Conservation (phyloP, 768 basidiomycete genomes). For the Amanita thiersii region DNA sequence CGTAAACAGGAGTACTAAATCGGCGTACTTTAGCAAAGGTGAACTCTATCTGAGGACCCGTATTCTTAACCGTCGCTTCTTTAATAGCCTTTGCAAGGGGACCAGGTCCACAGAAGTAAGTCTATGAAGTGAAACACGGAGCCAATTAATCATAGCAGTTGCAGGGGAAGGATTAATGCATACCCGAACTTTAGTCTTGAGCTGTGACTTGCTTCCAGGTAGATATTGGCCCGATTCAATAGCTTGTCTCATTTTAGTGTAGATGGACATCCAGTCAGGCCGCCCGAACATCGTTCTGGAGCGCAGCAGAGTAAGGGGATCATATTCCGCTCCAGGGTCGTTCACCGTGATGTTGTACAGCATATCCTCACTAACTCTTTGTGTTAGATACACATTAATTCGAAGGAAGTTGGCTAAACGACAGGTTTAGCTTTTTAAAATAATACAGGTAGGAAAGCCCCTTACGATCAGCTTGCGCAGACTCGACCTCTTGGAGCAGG, state of each 20-base stretch:
- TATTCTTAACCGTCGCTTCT: conserved; percentile 52
- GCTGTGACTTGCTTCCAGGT: conserved; percentile 66
- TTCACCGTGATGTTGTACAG: conserved; percentile 90
- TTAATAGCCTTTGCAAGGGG: conserved; percentile 71
- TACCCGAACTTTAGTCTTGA: conserved; percentile 81
- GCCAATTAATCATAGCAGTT: neutral
- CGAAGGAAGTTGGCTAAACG: conserved; percentile 78
- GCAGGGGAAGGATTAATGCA: conserved; percentile 20
- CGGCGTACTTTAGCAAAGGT: conserved; percentile 66
- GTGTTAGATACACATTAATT: conserved; percentile 87
- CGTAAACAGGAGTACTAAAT: conserved; percentile 8
- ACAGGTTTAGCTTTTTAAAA: conserved; percentile 10
- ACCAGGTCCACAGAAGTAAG: conserved; percentile 85
- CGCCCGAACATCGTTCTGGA: conserved; percentile 89
- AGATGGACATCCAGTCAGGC: conserved; percentile 84
- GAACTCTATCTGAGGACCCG: conserved; percentile 55
- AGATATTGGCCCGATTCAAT: conserved; percentile 82
- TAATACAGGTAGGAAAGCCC: conserved; percentile 10
- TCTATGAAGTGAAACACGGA: conserved; percentile 30
- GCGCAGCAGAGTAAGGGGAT: conserved; percentile 82
- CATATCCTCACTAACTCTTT: conserved; percentile 81
- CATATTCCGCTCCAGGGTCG: conserved; percentile 77
- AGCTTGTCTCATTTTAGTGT: conserved; percentile 61
- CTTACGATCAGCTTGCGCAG: conserved; percentile 83
- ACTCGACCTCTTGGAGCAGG: conserved; percentile 81